phyloP scores from a whole-genome alignment of 345 rosid genomes.

The Moricandia arvensis region DNA sequence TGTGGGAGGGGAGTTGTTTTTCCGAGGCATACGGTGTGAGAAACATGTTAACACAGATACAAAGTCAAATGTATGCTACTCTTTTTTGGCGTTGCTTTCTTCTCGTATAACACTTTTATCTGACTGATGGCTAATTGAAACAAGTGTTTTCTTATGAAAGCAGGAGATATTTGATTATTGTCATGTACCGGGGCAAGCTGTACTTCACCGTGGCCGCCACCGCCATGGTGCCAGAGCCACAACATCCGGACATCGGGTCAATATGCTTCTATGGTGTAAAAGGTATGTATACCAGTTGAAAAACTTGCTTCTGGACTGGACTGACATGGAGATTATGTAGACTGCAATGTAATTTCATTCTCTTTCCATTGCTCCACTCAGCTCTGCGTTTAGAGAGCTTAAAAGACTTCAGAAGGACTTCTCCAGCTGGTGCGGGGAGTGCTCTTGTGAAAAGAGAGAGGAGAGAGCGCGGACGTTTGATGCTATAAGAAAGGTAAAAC shows the following conservation, averaged over 20 bases:
- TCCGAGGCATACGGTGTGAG: conserved; percentile 88
- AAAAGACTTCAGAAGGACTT: conserved; percentile 78
- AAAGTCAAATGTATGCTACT: conserved; percentile 65
- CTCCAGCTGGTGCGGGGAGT: conserved; percentile 93
- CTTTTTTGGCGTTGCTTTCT: conserved; percentile 10
- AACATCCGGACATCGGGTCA: conserved; percentile 74
- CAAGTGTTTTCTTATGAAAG: not conserved
- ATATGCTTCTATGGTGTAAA: conserved; percentile 93
- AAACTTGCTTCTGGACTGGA: conserved; percentile 1
- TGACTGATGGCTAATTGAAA: not conserved
- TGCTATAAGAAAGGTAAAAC: conserved; percentile 63
- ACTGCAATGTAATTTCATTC: not conserved
- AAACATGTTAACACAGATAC: conserved; percentile 83
- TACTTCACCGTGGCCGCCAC: conserved; percentile 94
- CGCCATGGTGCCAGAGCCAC: conserved; percentile 99
- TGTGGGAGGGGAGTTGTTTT: conserved; percentile 86
- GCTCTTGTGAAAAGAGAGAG: conserved; percentile 65
- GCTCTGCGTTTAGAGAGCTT: conserved; percentile 85
- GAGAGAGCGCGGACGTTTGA: conserved; percentile 53
- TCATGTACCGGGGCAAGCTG: conserved; percentile 78
- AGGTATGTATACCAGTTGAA: conserved; percentile 48
- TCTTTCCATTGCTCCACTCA: conserved; percentile 28
- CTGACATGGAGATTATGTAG: not conserved
- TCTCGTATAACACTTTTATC: not conserved
- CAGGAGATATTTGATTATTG: conserved; percentile 79